These are phyloP conservation scores for Ophiostoma perfectum DNA, from an alignment of 2,329 filamentous ascomycete genomes.

Conservation along the genomic window DNA sequence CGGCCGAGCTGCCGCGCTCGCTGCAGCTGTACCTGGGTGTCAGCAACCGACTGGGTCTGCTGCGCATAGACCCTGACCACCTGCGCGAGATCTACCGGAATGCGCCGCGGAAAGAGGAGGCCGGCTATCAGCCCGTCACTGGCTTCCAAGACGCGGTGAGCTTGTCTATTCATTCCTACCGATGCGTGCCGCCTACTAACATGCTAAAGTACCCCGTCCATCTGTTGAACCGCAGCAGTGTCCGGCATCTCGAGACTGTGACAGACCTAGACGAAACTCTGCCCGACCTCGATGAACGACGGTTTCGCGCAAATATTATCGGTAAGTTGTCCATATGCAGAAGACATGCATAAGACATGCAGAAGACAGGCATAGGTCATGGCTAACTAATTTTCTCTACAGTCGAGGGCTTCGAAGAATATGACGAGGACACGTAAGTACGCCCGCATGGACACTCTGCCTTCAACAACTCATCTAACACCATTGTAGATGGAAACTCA, in stretches of 20 bases:
- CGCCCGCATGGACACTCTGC: neutral
- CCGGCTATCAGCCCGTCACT: slow-evolving; percentile 60
- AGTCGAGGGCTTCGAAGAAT: slow-evolving; percentile 53
- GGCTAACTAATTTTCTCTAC: neutral
- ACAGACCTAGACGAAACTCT: slow-evolving; percentile 47
- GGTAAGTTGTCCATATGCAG: slow-evolving; percentile 28
- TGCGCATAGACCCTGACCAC: slow-evolving; percentile 58
- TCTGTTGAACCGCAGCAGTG: slow-evolving; percentile 59
- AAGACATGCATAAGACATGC: neutral
- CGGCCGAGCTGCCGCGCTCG: slow-evolving; percentile 54
- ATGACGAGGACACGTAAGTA: slow-evolving; percentile 53
- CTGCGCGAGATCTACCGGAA: slow-evolving; percentile 55
- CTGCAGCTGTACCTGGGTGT: slow-evolving; percentile 62
- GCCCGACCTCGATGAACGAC: slow-evolving; percentile 52
- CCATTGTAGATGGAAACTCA: slow-evolving; percentile 50
- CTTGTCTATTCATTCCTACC: slow-evolving; percentile 20
- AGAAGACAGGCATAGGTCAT: neutral
- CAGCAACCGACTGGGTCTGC: slow-evolving; percentile 60
- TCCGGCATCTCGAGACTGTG: slow-evolving; percentile 54
- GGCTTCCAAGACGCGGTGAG: slow-evolving; percentile 66
- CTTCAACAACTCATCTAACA: neutral
- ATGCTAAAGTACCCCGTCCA: slow-evolving; percentile 60
- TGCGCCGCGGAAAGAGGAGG: slow-evolving; percentile 52
- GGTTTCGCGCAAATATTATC: slow-evolving; percentile 70
- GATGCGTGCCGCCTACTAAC: neutral